These are phyloP conservation scores for Crotalaria pallida DNA, from an alignment of 306 rosid species.

Conservation along the genomic window DNA sequence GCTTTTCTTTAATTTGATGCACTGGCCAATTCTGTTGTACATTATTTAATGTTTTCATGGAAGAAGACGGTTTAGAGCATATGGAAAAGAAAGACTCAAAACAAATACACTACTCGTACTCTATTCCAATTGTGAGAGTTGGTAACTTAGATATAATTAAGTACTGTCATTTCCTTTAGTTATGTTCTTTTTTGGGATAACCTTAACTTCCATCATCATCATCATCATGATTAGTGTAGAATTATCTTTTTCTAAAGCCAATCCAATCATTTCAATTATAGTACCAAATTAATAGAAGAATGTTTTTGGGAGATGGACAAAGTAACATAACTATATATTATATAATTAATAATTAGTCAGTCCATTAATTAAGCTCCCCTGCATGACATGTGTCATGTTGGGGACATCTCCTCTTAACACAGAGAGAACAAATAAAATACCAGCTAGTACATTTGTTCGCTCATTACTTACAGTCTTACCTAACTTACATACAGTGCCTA, in stretches of 20 bases:
- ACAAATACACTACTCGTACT: too few relatives aligned
- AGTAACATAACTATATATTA: background rate
- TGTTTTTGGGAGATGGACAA: slow-evolving; percentile 28
- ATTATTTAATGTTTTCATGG: background rate
- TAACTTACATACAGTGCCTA: slow-evolving; percentile 16
- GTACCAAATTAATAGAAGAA: slow-evolving; percentile 32
- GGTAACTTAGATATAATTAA: background rate
- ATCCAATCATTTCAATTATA: slow-evolving; percentile 38
- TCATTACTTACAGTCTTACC: background rate
- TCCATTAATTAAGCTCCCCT: slow-evolving; percentile 20
- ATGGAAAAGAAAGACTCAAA: background rate
- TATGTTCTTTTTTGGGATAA: slow-evolving; percentile 11
- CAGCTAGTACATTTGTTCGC: slow-evolving; percentile 10
- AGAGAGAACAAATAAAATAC: slow-evolving; percentile 11
- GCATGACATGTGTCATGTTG: slow-evolving; percentile 36
- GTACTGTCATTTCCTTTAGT: background rate
- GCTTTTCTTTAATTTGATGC: slow-evolving; percentile 8
- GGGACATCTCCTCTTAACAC: slow-evolving; percentile 24
- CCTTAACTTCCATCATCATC: background rate
- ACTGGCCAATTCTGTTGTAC: background rate
- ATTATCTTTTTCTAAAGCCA: slow-evolving; percentile 22
- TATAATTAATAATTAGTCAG: slow-evolving; percentile 29
- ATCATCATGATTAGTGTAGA: too few relatives aligned
- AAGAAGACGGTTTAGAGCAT: background rate
- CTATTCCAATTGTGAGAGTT: background rate